phyloP scores from a whole-genome alignment of 2,329 filamentous ascomycete genomes.

The Fusarium irregulare region DNA sequence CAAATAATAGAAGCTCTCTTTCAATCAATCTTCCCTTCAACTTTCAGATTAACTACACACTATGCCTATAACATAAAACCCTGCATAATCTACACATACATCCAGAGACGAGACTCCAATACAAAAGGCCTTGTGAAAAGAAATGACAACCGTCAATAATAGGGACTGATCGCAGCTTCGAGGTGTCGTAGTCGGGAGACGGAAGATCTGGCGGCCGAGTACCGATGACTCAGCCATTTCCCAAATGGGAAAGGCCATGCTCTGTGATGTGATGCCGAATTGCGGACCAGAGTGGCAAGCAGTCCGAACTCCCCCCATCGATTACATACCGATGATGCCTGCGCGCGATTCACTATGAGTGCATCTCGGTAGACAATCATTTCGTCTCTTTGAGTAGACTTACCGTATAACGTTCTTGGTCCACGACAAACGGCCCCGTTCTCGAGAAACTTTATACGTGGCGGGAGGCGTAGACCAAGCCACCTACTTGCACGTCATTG shows the following conservation, averaged over 20 bases:
- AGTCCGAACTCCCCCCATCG: slow-evolving; percentile 36
- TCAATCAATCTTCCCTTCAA: no score
- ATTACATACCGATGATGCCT: slow-evolving; percentile 40
- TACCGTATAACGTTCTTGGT: slow-evolving; percentile 7
- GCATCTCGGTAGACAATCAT: slow-evolving; percentile 39
- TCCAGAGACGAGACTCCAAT: neutral
- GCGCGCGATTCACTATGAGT: slow-evolving; percentile 46
- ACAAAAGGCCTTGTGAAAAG: neutral
- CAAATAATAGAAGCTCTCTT: neutral
- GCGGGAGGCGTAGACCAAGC: slow-evolving; percentile 17
- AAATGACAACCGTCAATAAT: neutral
- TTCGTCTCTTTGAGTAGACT: slow-evolving; percentile 29
- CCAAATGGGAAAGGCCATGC: slow-evolving; percentile 39
- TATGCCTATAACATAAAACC: neutral
- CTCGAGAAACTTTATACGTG: slow-evolving; percentile 16
- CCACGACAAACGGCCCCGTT: slow-evolving; percentile 7
- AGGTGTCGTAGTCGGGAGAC: slow-evolving; percentile 11
- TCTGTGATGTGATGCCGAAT: slow-evolving; percentile 46
- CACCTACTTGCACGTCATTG: slow-evolving; percentile 39
- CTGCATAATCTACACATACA: neutral
- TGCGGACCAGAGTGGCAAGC: slow-evolving; percentile 47
- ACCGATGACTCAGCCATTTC: slow-evolving; percentile 42
- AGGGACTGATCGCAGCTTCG: neutral
- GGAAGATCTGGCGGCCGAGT: slow-evolving; percentile 41
- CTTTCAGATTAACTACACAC: neutral